Evolutionary conservation across 1,284 basidiomycete species (phyloP), one percentile per base, ranked within the genome.

Genomic region (Singerocomus inundabilis): DNA sequence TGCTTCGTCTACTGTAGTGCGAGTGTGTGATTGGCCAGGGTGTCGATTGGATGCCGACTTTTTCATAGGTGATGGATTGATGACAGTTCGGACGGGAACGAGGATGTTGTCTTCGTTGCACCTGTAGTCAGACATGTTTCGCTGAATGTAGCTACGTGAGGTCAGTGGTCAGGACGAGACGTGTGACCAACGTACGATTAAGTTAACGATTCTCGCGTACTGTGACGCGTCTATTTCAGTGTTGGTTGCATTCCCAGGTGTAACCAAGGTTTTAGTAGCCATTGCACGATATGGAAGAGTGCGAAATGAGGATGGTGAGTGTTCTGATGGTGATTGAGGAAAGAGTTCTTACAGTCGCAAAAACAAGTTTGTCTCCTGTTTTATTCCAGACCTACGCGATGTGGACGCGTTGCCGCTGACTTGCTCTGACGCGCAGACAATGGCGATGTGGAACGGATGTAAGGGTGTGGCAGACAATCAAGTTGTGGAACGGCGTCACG

Each of bases 1-100:
- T 1, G 31, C 47, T 24, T 18, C 16, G 12, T 41, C 42, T 11
- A 57, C 5, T 4, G 13, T 5, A 6, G 35, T 15, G 4, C 46
- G 40, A 0, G 51, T 54, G 10, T 48, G 35, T 0, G 33, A 12
- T 24, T 52, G 44, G 7, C 55, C 36, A 1, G 44, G 50, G 3
- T 46, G 39, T 30, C 54, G 37, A 13, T 47, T 52, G 18, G 47
- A 40, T 1, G 46, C 38, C 1, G 45, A 7, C 18, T 34, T 18
- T 18, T 57, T 54, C 16, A 28, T 2, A 26, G 51, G 53, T 7
- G 53, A 57, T 0, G 49, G 38, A 16, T 52, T 21, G 1, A 0
- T 24, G 3, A n/a, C 21, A 0, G 48, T 51, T 5, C 47, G 38
- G 21, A 33, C 13, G 0, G 53, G 53, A n/a, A n/a, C n/a, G 4